Conservation (phyloP, 106 monocot species). For the Amphibolis antarctica region DNA sequence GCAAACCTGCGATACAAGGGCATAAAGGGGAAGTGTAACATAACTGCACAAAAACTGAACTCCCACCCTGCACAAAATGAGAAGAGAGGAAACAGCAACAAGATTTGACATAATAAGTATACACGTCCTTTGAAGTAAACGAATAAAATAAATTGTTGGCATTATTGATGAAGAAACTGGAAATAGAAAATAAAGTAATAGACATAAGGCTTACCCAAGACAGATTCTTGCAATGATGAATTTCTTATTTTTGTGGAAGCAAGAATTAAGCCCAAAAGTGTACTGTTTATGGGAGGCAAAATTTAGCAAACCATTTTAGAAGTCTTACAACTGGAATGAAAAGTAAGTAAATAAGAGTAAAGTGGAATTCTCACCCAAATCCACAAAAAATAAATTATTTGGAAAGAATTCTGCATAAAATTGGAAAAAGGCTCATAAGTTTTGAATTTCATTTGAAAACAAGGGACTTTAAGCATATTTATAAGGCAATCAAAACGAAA, state of each 20-base stretch:
- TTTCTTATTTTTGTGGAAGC: conserved; percentile 40
- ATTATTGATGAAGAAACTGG: background rate
- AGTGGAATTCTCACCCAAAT: conserved; percentile 18
- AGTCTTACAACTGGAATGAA: background rate
- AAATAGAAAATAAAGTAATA: background rate
- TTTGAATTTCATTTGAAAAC: background rate
- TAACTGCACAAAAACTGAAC: conserved; percentile 69
- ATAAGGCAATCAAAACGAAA: background rate
- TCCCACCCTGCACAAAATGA: conserved; percentile 22
- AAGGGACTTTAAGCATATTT: background rate
- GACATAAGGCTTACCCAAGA: conserved; percentile 43
- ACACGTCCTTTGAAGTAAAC: background rate
- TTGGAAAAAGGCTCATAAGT: background rate
- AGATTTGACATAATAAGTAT: background rate
- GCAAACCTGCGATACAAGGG: conserved; percentile 58
- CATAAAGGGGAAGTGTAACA: conserved; percentile 75
- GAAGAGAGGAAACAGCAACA: background rate
- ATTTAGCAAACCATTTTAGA: background rate
- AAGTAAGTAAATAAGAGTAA: background rate
- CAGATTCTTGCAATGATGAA: conserved; percentile 36
- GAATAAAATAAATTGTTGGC: background rate
- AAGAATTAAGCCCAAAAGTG: conserved; percentile 62
- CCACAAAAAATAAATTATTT: conserved; percentile 38
- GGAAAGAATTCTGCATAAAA: conserved; percentile 35
- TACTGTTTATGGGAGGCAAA: conserved; percentile 31